Evolutionary conservation across 257 asterid genomes (phyloP).

Genomic region (Scutellaria baicalensis): DNA sequence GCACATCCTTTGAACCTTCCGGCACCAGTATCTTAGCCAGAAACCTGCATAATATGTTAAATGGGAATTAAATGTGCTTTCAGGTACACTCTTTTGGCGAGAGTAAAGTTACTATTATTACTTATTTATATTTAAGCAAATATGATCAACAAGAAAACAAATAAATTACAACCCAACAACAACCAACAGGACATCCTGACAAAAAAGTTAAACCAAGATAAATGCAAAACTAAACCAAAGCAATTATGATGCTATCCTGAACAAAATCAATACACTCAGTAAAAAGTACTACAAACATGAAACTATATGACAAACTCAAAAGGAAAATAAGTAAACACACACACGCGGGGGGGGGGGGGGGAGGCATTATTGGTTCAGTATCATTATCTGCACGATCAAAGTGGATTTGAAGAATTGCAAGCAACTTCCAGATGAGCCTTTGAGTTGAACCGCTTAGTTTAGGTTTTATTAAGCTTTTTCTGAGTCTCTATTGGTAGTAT

Average conservation of each 20-base stretch:
- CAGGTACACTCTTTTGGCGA: not conserved
- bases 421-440: too few relatives aligned
- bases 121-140: too few relatives aligned
- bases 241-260: not conserved
- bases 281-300: not conserved
- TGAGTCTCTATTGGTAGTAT: too few relatives aligned
- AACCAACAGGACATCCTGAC: not conserved
- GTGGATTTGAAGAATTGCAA: too few relatives aligned
- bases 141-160: not conserved
- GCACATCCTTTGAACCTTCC: constrained; percentile 96
- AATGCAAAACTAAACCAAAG: not conserved
- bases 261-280: constrained; percentile 3
- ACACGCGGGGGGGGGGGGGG: not conserved
- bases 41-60: constrained; percentile 46
- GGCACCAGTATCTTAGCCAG: constrained; percentile 92
- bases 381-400: too few relatives aligned
- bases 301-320: not conserved
- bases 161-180: constrained; percentile 11
- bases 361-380: too few relatives aligned
- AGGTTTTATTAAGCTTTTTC: too few relatives aligned
- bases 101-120: not conserved
- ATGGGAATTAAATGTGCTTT: not conserved
- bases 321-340: not conserved
- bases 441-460: too few relatives aligned
- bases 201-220: not conserved